Evolutionary conservation across 148 eudicot species (phyloP).

Genomic region (Persicaria maculosa): DNA sequence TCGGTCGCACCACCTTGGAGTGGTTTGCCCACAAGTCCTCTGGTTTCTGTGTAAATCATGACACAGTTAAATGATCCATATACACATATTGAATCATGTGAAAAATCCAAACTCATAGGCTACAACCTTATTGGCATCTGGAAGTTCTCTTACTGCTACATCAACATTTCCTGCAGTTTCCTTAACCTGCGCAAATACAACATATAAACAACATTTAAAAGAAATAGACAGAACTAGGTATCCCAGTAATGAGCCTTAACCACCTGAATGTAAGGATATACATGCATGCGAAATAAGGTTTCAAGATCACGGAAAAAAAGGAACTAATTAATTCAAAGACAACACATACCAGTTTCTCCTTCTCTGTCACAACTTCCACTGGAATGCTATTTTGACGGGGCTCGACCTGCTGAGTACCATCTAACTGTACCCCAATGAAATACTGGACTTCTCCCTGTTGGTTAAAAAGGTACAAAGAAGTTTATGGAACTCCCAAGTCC

Average conservation of each 20-base stretch:
- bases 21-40: conserved; percentile 93
- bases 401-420: conserved; percentile 83
- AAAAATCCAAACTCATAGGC: neutral
- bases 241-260: neutral
- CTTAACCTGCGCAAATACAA: conserved; percentile 52
- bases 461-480: conserved; percentile 10
- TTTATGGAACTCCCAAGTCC: neutral
- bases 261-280: conserved; percentile 1
- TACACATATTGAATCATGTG: neutral
- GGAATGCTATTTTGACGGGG: conserved; percentile 87
- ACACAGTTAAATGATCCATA: neutral
- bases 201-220: neutral
- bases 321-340: neutral
- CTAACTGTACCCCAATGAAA: conserved; percentile 57
- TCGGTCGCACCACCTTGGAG: conserved; percentile 81
- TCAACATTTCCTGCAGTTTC: conserved; percentile 90
- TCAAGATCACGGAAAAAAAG: neutral
- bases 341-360: conserved; percentile 51
- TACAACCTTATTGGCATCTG: conserved; percentile 94
- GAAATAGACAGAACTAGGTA: neutral
- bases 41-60: conserved; percentile 51
- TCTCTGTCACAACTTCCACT: conserved; percentile 58
- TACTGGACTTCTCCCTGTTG: conserved; percentile 80
- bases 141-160: conserved; percentile 89
- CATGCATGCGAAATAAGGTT: neutral